Evolutionary conservation across 495 filamentous ascomycete genomes (phyloP).

Genomic region (Viridothelium virens): DNA sequence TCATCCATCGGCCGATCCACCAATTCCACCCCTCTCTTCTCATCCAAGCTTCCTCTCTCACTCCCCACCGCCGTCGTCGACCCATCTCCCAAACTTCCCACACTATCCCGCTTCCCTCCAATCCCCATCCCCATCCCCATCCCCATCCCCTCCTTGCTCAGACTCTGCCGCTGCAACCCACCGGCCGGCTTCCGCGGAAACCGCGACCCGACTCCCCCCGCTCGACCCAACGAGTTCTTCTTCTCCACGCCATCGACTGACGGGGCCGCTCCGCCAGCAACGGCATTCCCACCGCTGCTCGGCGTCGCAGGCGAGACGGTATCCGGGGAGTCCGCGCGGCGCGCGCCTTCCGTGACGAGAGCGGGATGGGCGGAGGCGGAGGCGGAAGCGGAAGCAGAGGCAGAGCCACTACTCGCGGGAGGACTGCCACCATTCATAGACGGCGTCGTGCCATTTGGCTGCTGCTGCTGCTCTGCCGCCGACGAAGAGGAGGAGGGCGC

Average conservation of each 20-base stretch:
- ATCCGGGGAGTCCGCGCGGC: slow-evolving; percentile 27
- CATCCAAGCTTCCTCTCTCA: slow-evolving; percentile 29
- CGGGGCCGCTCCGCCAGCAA: too few species aligned
- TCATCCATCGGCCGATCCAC: slow-evolving; percentile 74
- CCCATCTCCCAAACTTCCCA: slow-evolving; percentile 33
- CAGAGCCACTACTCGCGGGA: too few species aligned
- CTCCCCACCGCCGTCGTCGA: slow-evolving; percentile 36
- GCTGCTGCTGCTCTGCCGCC: too few species aligned
- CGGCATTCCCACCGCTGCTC: slow-evolving; percentile 6
- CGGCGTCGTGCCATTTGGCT: too few species aligned
- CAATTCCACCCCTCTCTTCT: slow-evolving; percentile 60
- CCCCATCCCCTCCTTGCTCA: slow-evolving; percentile 27
- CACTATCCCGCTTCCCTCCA: slow-evolving; percentile 37
- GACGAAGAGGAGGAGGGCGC: too few species aligned
- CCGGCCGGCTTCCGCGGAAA: slow-evolving; percentile 40
- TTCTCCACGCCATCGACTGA: slow-evolving; percentile 38
- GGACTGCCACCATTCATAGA: too few species aligned
- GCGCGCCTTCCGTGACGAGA: slow-evolving; percentile 13
- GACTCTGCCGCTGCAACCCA: slow-evolving; percentile 38
- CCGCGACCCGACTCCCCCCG: slow-evolving; percentile 34
- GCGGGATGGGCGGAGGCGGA: background rate
- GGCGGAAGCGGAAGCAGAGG: slow-evolving; percentile 10
- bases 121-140: slow-evolving; percentile 28
- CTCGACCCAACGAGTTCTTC: slow-evolving; percentile 43
- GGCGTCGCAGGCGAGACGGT: slow-evolving; percentile 35